Conservation (phyloP, 768 basidiomycete genomes). For the Mycena leptocephala region DNA sequence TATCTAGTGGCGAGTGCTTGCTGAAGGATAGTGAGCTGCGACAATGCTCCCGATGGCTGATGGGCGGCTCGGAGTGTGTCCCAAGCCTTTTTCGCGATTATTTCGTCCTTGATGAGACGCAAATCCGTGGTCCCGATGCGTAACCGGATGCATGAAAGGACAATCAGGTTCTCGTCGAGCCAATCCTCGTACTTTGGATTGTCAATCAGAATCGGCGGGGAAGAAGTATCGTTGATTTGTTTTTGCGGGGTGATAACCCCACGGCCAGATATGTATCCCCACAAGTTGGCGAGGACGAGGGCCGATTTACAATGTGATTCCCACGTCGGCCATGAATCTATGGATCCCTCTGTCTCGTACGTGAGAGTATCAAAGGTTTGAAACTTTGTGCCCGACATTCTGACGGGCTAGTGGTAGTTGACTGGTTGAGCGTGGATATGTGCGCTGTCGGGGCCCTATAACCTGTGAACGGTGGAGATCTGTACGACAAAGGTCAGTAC, state of each 20-base stretch:
- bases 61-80: not conserved
- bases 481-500: too few species aligned
- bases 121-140: not conserved
- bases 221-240: not conserved
- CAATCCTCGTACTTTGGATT: not conserved
- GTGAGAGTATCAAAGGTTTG: not conserved
- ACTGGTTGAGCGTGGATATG: slow-evolving; percentile 9
- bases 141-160: not conserved
- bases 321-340: slow-evolving; percentile 6
- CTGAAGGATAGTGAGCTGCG: slow-evolving; percentile 13
- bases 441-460: not conserved
- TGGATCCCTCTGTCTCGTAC: not conserved
- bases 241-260: not conserved
- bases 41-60: not conserved
- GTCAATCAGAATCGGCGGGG: not conserved
- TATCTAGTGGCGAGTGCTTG: not conserved
- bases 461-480: too few species aligned
- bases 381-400: not conserved
- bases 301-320: not conserved
- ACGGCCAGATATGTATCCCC: not conserved
- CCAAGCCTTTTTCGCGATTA: not conserved
- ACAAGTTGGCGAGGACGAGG: not conserved
- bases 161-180: slow-evolving; percentile 13
- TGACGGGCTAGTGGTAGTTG: not conserved
- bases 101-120: slow-evolving; percentile 1